These are phyloP conservation scores for Boletus bicolor DNA, from an alignment of 768 basidiomycete genomes.

Conservation along the genomic window DNA sequence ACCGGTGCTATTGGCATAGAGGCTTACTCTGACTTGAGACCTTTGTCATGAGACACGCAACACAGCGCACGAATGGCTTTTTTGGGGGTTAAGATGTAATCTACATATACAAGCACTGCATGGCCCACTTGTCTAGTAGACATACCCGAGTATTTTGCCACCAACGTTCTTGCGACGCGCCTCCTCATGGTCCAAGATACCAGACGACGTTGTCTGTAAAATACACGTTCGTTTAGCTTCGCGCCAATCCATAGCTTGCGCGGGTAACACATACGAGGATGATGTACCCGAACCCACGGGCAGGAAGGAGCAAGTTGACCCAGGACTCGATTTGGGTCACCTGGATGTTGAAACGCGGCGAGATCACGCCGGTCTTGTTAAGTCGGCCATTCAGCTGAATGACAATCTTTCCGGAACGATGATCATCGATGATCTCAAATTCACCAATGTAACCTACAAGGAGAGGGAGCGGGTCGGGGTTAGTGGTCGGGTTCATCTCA, in stretches of 20 bases:
- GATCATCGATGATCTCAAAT: conserved; percentile 98
- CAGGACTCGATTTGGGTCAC: conserved; percentile 89
- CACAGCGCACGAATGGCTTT: background rate
- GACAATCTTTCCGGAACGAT: conserved; percentile 97
- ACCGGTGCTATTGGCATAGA: background rate
- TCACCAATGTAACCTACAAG: conserved; percentile 91
- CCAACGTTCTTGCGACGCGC: conserved; percentile 97
- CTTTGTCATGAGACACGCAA: background rate
- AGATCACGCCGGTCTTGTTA: conserved; percentile 99
- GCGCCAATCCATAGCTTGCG: background rate
- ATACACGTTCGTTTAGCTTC: background rate
- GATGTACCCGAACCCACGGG: conserved; percentile 94
- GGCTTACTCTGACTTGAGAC: background rate
- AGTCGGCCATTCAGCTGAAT: conserved; percentile 97
- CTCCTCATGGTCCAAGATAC: conserved; percentile 99
- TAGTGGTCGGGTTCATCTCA: background rate
- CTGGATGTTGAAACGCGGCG: conserved; percentile 97
- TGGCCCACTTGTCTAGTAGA: conserved; percentile 56
- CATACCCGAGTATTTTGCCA: conserved; percentile 91
- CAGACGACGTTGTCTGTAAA: conserved; percentile 87
- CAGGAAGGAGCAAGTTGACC: conserved; percentile 95
- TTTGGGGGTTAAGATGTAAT: conserved; percentile 17
- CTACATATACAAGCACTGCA: conserved; percentile 18
- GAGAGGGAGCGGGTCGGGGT: background rate
- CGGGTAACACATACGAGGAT: conserved; percentile 65